Conservation (phyloP, 768 basidiomycete species). For the Tubosaeta sp. region DNA sequence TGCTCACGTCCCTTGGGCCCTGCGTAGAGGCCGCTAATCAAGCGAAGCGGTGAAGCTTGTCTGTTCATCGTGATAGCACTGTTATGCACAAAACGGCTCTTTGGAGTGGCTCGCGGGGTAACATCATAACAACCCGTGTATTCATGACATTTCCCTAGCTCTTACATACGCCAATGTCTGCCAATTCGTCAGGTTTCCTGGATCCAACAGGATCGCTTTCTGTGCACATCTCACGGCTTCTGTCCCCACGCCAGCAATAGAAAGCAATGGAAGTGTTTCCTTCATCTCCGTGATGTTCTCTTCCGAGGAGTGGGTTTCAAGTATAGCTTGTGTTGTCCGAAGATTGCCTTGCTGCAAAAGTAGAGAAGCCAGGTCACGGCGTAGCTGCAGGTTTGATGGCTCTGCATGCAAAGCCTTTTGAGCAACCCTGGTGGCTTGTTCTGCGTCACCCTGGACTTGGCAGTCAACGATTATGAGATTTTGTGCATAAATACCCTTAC, state of each 20-base stretch:
- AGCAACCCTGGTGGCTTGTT: constrained; percentile 46
- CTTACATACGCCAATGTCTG: constrained; percentile 54
- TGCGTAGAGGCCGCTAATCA: constrained; percentile 39
- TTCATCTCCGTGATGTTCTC: constrained; percentile 36
- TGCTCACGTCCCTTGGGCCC: constrained; percentile 5
- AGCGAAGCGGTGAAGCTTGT: constrained; percentile 31
- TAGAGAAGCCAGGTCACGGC: constrained; percentile 53
- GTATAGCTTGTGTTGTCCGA: constrained; percentile 43
- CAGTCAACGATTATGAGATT: neutral
- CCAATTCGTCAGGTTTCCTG: constrained; percentile 52
- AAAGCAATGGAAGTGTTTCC: constrained; percentile 45
- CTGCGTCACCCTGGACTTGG: constrained; percentile 40
- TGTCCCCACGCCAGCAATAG: constrained; percentile 37
- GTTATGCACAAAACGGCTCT: no score
- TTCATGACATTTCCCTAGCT: constrained; percentile 24
- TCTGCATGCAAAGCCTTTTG: constrained; percentile 57
- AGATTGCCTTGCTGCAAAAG: constrained; percentile 45
- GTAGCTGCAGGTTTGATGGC: constrained; percentile 46
- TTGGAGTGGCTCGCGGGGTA: neutral
- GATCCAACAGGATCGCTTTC: constrained; percentile 55
- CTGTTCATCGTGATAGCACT: no score
- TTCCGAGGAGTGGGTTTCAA: constrained; percentile 30
- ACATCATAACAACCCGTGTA: constrained; percentile 4
- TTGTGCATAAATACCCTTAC: constrained; percentile 34
- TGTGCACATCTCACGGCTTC: constrained; percentile 48